Evolutionary conservation across 2,329 filamentous ascomycete genomes (phyloP).

Genomic region (Alternaria brassicicola): DNA sequence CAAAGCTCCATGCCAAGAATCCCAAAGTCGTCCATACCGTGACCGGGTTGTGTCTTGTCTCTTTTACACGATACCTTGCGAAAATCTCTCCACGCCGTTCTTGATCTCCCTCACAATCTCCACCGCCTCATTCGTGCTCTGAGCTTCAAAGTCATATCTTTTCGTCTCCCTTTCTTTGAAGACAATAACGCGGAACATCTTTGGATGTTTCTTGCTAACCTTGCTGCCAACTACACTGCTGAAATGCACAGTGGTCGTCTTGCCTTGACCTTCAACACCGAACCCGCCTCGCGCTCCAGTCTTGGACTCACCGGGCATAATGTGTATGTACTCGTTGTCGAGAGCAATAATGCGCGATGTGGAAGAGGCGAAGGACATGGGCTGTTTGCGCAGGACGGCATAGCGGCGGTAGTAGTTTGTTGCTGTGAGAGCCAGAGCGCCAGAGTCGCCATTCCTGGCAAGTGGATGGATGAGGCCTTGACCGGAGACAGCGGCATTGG

Average conservation of each 20-base stretch:
- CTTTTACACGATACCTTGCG: constrained; percentile 52
- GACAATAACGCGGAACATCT: constrained; percentile 79
- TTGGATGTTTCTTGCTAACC: constrained; percentile 78
- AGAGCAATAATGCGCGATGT: constrained; percentile 79
- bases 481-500: constrained; percentile 56
- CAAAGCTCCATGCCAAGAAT: not conserved
- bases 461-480: constrained; percentile 64
- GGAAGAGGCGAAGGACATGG: constrained; percentile 77
- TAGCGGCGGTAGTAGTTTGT: constrained; percentile 70
- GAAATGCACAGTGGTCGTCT: constrained; percentile 82
- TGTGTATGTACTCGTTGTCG: constrained; percentile 85
- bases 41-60: no score
- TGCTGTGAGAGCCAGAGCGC: constrained; percentile 45
- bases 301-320: constrained; percentile 69
- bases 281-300: constrained; percentile 51
- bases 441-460: constrained; percentile 61
- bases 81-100: constrained; percentile 73
- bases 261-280: constrained; percentile 55
- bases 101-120: constrained; percentile 81
- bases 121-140: constrained; percentile 71
- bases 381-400: constrained; percentile 80
- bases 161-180: constrained; percentile 79
- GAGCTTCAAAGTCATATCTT: constrained; percentile 84
- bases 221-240: constrained; percentile 83
- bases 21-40: not conserved